phyloP scores from a whole-genome alignment of 1,284 basidiomycete species.

The Papiliotrema nemorosa region DNA sequence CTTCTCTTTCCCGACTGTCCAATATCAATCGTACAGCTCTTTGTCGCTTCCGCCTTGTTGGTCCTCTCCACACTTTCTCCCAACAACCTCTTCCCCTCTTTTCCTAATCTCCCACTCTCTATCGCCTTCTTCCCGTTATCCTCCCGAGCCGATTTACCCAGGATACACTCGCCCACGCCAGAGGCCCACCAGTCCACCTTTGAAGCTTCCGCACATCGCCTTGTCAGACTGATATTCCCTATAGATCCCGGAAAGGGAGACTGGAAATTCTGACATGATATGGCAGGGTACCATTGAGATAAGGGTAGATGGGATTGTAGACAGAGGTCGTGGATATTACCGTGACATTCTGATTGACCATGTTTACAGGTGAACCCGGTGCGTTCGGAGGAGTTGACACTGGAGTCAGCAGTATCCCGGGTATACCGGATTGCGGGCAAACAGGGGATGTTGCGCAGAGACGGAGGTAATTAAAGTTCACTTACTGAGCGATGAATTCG shows the following conservation, averaged over 20 bases:
- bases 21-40: slow-evolving; percentile 80
- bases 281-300: slow-evolving; percentile 65
- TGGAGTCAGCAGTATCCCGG: too few species aligned
- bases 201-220: slow-evolving; percentile 61
- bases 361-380: slow-evolving; percentile 76
- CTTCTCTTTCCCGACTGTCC: slow-evolving; percentile 56
- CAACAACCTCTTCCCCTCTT: slow-evolving; percentile 52
- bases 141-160: slow-evolving; percentile 22
- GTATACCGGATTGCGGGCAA: too few species aligned
- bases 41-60: slow-evolving; percentile 60
- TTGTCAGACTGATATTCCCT: slow-evolving; percentile 63
- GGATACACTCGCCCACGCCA: slow-evolving; percentile 60
- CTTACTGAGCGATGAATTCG: slow-evolving; percentile 70
- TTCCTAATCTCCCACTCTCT: slow-evolving; percentile 54
- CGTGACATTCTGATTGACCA: slow-evolving; percentile 68
- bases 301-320: slow-evolving; percentile 50
- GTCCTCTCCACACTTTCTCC: slow-evolving; percentile 59
- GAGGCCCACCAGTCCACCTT: slow-evolving; percentile 64
- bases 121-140: slow-evolving; percentile 36
- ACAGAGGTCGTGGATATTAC: slow-evolving; percentile 81
- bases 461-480: slow-evolving; percentile 16
- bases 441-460: background rate
- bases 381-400: slow-evolving; percentile 50
- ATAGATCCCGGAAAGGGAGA: slow-evolving; percentile 58
- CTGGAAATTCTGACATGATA: slow-evolving; percentile 68